Percentiles rank a stretch among this genome's conserved stretches.
phyloP scores from a whole-genome alignment of 164 flowering plant species.

The Cinnamomum micranthum region DNA sequence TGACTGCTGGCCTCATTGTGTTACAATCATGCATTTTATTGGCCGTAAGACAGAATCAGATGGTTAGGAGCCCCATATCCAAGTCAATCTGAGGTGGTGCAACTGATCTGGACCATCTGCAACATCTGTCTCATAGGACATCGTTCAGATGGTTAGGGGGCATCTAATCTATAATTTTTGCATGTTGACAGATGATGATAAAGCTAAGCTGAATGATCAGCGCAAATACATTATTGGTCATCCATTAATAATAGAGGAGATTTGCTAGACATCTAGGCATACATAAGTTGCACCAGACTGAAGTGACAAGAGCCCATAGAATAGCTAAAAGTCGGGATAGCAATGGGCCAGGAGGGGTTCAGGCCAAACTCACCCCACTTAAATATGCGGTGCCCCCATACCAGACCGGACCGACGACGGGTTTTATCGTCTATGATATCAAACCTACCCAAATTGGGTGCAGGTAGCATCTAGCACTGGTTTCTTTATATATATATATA shows the following conservation, averaged over 20 bases:
- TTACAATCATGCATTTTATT: background rate
- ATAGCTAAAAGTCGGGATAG: no score
- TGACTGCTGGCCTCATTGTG: background rate
- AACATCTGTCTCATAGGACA: background rate
- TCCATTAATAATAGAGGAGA: background rate
- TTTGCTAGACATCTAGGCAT: background rate
- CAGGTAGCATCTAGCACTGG: no score
- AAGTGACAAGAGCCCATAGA: no score
- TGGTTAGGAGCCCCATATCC: background rate
- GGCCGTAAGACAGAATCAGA: background rate
- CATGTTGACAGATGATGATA: background rate
- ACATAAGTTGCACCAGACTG: background rate
- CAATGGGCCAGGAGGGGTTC: no score
- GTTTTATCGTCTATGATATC: no score
- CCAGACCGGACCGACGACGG: no score
- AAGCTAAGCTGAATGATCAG: background rate
- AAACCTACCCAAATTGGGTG: no score
- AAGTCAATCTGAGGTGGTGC: background rate
- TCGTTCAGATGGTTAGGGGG: background rate
- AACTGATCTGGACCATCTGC: background rate
- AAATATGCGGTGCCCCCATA: no score
- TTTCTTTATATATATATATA: no score
- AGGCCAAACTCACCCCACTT: no score
- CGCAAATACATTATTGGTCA: background rate
- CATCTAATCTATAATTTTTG: background rate